Evolutionary conservation across 257 asterid species (phyloP), one percentile per base, ranked within the genome.

Genomic region (Solanum tarijense): DNA sequence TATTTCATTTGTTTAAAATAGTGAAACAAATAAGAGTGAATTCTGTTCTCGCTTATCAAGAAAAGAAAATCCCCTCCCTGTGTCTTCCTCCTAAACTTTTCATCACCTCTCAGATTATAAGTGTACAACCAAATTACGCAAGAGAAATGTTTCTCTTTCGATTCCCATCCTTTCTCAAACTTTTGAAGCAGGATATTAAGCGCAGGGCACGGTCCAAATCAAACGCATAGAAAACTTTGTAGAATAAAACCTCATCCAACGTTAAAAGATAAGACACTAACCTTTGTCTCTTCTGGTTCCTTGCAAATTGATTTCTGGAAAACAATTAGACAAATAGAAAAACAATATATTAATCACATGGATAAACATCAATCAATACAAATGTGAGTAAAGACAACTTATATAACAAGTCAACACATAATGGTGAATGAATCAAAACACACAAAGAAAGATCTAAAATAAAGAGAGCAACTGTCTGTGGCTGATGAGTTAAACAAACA

Each of bases 241-340:
- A 35, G 12, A 82, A 39, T 75, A 79, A 36, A 82, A 85, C 65
- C 65, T 41, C 60, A 41, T 29, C 23, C 87, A 14, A 58, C 2
- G 38, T 62, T 13, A 34, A 35, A 83, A 84, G 52, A 39, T 32
- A 62, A 84, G 35, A 88, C 39, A 86, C 97, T 76, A 89, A 97
- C 99, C 97, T 94, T 94, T 48, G 96, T 86, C 58, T 90, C 95
- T 76, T 84, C 86, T 66, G 98, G 95, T 85, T 94, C 99, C 96
- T 92, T 95, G 94, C 93, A 94, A 87, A 97, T 92, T 89, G 99
- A 87, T 89, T 90, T 97, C 99, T 96, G 98, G 91, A 91, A 89
- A 88, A 85, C 83, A 78, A 87, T 78, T 27, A 89, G 86, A 87
- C 41, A 71, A 39, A 62, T 16, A 39, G 34, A 48, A 71, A 76